Conservation (phyloP, 2,329 filamentous ascomycete genomes). For the Phialophora tarda region DNA sequence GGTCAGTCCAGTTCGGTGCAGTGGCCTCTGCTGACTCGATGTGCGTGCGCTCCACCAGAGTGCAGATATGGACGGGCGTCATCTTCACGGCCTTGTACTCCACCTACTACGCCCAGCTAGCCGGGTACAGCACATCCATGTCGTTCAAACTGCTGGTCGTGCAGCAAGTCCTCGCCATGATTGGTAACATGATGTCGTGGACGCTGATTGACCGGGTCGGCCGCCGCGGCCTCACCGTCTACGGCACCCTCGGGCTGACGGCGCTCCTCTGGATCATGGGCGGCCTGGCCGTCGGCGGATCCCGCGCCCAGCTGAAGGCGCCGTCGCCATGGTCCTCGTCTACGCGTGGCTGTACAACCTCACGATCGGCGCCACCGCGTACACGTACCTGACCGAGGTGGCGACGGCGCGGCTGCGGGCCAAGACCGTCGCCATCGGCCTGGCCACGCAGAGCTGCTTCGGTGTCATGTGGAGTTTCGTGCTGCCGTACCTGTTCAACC, state of each 20-base stretch:
- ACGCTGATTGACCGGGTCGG: slow-evolving; percentile 49
- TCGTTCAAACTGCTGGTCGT: slow-evolving; percentile 50
- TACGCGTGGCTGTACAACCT: slow-evolving; percentile 51
- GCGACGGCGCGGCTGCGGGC: slow-evolving; percentile 48
- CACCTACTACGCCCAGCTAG: slow-evolving; percentile 54
- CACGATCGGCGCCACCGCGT: slow-evolving; percentile 50
- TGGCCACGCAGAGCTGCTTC: slow-evolving; percentile 19
- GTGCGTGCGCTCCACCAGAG: neutral
- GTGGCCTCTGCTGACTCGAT: neutral
- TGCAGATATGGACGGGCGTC: slow-evolving; percentile 42
- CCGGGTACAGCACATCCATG: slow-evolving; percentile 47
- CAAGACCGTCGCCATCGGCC: slow-evolving; percentile 43
- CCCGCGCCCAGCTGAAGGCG: slow-evolving; percentile 14
- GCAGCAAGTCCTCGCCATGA: slow-evolving; percentile 48
- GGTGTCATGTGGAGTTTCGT: slow-evolving; percentile 48
- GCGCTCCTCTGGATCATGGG: slow-evolving; percentile 51
- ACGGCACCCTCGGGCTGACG: slow-evolving; percentile 45
- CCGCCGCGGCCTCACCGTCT: slow-evolving; percentile 47
- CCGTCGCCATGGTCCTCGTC: slow-evolving; percentile 48
- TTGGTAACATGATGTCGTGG: slow-evolving; percentile 52
- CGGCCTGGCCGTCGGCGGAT: slow-evolving; percentile 42
- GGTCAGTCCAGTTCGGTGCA: slow-evolving; percentile 48
- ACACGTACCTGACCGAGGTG: slow-evolving; percentile 48
- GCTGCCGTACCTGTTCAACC: slow-evolving; percentile 47
- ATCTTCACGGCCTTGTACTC: slow-evolving; percentile 48